Evolutionary conservation across 2,329 filamentous ascomycete genomes (phyloP), one percentile per base, ranked within the genome.

Genomic region (Apiospora malaysiana): DNA sequence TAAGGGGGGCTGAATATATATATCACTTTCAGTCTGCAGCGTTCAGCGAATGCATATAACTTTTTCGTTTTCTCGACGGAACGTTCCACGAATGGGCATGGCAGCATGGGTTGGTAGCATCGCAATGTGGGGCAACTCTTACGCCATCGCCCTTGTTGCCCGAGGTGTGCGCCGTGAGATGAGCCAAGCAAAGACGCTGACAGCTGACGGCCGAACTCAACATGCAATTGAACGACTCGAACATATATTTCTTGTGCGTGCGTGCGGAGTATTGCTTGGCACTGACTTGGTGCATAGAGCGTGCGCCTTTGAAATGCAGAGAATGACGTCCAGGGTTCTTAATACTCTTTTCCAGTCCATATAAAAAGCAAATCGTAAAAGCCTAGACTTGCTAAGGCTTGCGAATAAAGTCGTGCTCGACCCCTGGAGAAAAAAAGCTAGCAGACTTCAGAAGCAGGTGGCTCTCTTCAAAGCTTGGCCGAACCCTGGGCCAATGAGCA

Each of bases 101-200:
- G 56, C 18, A 5, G 21, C 51, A 40, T 40, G 56, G 56, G 32
- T 40, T 63, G 56, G 56, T n/a, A 21, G 51, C 32, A 63, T 63
- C 32, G 56, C 32, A 63, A 63, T 63, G 56, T 63, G 56, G 56
- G 56, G 56, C 56, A 40, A 40, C 21, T 40, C 56, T 63, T 63
- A n/a, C 56, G 56, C 56, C 56, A 63, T 63, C 56, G 56, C 56
- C 56, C 56, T 40, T 63, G 51, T 59, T 59, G 27, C 51, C 51
- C 51, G 27, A 59, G 51, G 1, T 37, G 27, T 37, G 18, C 32
- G 56, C 21, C 56, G 56, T 40, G 9, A 63, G 49, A 37, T 10
- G 56, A 40, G 56, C 56, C 56, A 63, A 63, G 56, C 16, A 40
- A 63, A 40, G 27, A 40, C 12, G 32, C 56, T 63, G 32, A 63